A percentile compares a stretch with the other conserved stretches of the same genome.
phyloP scores from a whole-genome alignment of 169 alveolate species.

The Eimeria praecox region DNA sequence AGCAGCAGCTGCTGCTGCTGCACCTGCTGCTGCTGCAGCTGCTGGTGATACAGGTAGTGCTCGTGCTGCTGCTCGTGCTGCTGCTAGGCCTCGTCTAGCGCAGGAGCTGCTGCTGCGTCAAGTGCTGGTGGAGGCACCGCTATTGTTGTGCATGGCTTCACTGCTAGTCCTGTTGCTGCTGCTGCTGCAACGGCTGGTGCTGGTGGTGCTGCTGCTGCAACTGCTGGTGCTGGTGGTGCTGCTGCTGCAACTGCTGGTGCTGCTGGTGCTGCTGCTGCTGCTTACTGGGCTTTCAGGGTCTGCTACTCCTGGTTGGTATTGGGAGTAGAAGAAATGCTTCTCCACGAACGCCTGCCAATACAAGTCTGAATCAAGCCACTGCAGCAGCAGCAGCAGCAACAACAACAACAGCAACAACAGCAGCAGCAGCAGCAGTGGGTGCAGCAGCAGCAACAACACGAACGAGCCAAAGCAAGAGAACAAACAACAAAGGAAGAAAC shows the following conservation, averaged over 20 bases:
- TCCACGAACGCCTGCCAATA: slow-evolving; percentile 95
- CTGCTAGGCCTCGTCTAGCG: too few species aligned
- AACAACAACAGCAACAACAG: not conserved
- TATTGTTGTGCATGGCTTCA: not conserved
- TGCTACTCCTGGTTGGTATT: slow-evolving; percentile 61
- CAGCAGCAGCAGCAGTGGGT: not conserved
- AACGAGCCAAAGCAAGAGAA: not conserved
- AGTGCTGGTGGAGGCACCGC: too few species aligned
- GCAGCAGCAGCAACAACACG: not conserved
- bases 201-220: not conserved
- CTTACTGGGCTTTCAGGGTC: slow-evolving; percentile 78
- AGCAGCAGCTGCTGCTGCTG: not conserved
- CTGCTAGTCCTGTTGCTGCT: not conserved
- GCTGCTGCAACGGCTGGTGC: not conserved
- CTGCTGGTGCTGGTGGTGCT: not conserved
- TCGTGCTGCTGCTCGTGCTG: too few species aligned
- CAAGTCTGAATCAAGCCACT: slow-evolving; percentile 93
- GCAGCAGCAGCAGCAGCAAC: slow-evolving; percentile 34
- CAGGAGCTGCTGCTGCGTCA: too few species aligned
- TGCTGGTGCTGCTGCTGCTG: not conserved
- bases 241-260: not conserved
- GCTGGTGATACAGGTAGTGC: not conserved
- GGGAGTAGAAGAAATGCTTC: slow-evolving; percentile 84
- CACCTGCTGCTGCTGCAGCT: not conserved
- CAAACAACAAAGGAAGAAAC: not conserved